Percentiles rank a stretch among this genome's conserved stretches.
These are phyloP conservation scores for Zarea fungicola DNA, from an alignment of 2,329 filamentous ascomycete genomes.

Conservation along the genomic window DNA sequence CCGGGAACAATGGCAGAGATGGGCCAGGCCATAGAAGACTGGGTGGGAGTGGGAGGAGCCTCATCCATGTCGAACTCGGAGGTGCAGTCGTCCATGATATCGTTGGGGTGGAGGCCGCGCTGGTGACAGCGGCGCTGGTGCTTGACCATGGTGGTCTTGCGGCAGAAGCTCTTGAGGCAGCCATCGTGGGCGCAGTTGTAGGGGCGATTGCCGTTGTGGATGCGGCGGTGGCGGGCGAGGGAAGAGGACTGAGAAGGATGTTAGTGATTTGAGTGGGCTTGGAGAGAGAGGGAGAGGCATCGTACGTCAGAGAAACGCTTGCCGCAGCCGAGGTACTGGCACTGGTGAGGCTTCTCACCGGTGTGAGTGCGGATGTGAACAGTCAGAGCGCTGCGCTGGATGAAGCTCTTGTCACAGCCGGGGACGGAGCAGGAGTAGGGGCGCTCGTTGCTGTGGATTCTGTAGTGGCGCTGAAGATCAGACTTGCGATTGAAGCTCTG, in stretches of 20 bases:
- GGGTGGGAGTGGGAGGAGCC: constrained; percentile 52
- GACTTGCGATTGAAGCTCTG: constrained; percentile 70
- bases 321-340: constrained; percentile 58
- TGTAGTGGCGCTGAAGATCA: constrained; percentile 63
- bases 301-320: constrained; percentile 66
- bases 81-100: constrained; percentile 47
- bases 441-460: constrained; percentile 67
- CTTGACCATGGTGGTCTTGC: constrained; percentile 67
- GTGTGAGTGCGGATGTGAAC: constrained; percentile 66
- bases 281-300: neutral
- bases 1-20: constrained; percentile 35
- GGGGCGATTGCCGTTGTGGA: constrained; percentile 60
- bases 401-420: constrained; percentile 65
- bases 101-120: constrained; percentile 50
- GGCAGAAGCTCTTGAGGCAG: constrained; percentile 64
- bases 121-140: constrained; percentile 59
- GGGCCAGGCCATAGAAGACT: constrained; percentile 48
- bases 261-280: neutral
- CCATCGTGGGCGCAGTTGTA: constrained; percentile 58
- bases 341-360: constrained; percentile 66
- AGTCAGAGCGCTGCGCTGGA: constrained; percentile 63
- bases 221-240: constrained; percentile 58
- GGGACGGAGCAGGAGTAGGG: constrained; percentile 57
- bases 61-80: constrained; percentile 55
- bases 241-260: constrained; percentile 50